A percentile compares a stretch with the other conserved stretches of the same genome.
These are phyloP conservation scores for Heracleum sosnowskyi DNA, from an alignment of 129 eudicot species.

Conservation along the genomic window DNA sequence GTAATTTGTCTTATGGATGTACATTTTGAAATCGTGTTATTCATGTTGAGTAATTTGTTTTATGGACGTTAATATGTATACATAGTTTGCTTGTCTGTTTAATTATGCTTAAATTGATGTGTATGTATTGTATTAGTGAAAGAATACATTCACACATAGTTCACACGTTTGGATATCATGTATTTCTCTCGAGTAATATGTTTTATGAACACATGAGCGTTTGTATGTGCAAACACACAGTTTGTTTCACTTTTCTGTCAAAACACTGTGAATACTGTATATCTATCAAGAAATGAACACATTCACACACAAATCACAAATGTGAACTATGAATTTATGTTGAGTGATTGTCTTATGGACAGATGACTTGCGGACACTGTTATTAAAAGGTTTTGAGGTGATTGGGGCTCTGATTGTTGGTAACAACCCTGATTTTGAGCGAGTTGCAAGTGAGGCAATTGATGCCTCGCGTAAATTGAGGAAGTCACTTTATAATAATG, in stretches of 20 bases:
- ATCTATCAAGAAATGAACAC: neutral
- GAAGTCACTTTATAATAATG: constrained; percentile 24
- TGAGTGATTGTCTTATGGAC: constrained; percentile 18
- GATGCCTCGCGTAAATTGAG: constrained; percentile 38
- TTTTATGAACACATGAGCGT: neutral
- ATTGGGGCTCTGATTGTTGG: constrained; percentile 64
- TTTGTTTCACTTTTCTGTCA: neutral
- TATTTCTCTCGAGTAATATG: neutral
- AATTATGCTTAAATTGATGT: neutral
- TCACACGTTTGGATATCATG: neutral
- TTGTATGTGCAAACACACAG: neutral
- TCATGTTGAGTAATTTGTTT: neutral
- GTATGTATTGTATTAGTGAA: too few relatives aligned
- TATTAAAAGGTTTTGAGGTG: constrained; percentile 78
- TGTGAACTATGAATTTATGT: neutral
- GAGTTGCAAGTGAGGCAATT: constrained; percentile 41
- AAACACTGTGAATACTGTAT: neutral
- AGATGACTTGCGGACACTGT: constrained; percentile 57
- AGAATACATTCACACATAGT: neutral
- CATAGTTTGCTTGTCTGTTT: neutral
- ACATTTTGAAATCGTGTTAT: neutral
- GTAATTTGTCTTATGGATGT: too few relatives aligned
- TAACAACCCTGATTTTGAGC: constrained; percentile 21
- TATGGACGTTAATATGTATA: too few relatives aligned
- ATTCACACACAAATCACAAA: neutral